Base-by-base conservation (phyloP, 805 yeast species). In the Wickerhamiella shivajii region DNA sequence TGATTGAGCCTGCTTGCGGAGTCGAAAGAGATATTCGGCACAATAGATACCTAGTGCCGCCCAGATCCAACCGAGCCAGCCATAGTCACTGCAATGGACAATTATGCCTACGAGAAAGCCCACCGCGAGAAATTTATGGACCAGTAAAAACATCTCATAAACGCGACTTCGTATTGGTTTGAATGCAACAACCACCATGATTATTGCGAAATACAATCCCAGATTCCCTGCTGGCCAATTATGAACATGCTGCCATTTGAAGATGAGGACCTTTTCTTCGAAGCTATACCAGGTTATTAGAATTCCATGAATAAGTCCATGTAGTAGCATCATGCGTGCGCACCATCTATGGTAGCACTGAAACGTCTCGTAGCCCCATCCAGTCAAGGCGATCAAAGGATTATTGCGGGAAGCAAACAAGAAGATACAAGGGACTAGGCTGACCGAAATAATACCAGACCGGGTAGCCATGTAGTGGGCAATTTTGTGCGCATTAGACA, bases 341-440 rank as follows among this genome's bases (percentile, higher is more conserved):
- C 68, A 44, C 64, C 77, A 72, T 6, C 51, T 39, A 54, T 81
- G 93, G 46, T 67, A 68, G 18, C 61, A 55, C 44, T 70, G 61
- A 55, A 79, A 77, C 1, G 76, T 63, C 10, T 72, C 56, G 43
- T 67, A 74, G 0, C 71, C 52, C 60, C 78, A 63, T 2, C 85
- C 81, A 1, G 84, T 66, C 4, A 74, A 34, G 48, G 56, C 58
- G 40, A 68, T 65, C 46, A 79, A 59, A 14, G 80, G 69, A 47
- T 77, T 79, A 51, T 79, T 80, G 45, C 90, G 60, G 19, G 77
- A 76, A 4, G 78, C 73, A 47, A 74, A 71, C 29, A 73, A 51
- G 15, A 72, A 60, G 24, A 71, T 41, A n/a, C 70, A 48, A 2
- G 81, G 80, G 14, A 62, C 27, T 34, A 56, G 50, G 53, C 62